Percentiles rank a stretch among this genome's conserved stretches.
Evolutionary conservation across 495 filamentous ascomycete genomes (phyloP).

Genomic region (Penicillium psychrofluorescens): DNA sequence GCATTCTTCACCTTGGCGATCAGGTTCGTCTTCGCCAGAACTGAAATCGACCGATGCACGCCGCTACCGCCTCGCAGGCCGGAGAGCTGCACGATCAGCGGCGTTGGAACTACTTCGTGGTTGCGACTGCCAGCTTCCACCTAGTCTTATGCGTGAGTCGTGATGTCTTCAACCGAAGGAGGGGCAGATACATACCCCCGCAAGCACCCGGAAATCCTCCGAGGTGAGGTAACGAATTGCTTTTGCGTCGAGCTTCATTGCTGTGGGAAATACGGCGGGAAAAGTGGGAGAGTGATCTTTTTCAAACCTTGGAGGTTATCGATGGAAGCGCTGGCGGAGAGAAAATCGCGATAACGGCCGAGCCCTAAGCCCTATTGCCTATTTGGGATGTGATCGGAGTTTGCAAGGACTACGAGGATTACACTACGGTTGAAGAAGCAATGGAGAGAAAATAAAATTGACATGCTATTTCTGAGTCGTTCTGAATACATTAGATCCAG

Average conservation of each 20-base stretch:
- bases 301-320: slow-evolving; percentile 3
- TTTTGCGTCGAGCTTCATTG: slow-evolving; percentile 90
- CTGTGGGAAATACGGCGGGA: background rate
- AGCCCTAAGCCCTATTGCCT: slow-evolving; percentile 43
- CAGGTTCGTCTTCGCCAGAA: slow-evolving; percentile 83
- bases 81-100: slow-evolving; percentile 76
- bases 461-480: slow-evolving; percentile 30
- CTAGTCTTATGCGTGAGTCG: slow-evolving; percentile 29
- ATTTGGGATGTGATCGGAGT: slow-evolving; percentile 15
- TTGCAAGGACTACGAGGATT: too few species aligned
- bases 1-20: slow-evolving; percentile 92
- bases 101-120: slow-evolving; percentile 91
- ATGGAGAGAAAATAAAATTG: slow-evolving; percentile 9
- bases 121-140: slow-evolving; percentile 91
- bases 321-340: slow-evolving; percentile 9
- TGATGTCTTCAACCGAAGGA: slow-evolving; percentile 4
- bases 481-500: slow-evolving; percentile 37
- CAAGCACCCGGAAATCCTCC: slow-evolving; percentile 94
- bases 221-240: slow-evolving; percentile 81
- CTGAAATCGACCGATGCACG: slow-evolving; percentile 82
- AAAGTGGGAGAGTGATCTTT: slow-evolving; percentile 4
- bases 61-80: slow-evolving; percentile 74
- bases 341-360: slow-evolving; percentile 26
- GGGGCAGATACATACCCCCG: slow-evolving; percentile 56
- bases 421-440: slow-evolving; percentile 1